Conservation (phyloP, 169 alveolate genomes). For the Hammondia hammondi region DNA sequence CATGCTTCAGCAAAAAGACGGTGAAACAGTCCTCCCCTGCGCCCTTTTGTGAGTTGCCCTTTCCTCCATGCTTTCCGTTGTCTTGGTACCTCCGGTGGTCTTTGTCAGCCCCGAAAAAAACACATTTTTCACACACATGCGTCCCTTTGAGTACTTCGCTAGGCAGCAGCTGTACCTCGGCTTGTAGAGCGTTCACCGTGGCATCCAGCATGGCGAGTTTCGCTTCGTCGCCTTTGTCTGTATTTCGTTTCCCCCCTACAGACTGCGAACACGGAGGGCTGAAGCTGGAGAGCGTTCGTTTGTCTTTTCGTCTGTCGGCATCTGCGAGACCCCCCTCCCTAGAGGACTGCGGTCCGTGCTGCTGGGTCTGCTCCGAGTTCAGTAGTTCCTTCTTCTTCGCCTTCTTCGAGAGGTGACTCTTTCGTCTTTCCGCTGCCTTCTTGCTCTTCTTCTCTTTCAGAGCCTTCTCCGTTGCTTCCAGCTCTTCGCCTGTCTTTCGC, state of each 20-base stretch:
- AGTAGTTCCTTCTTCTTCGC: neutral
- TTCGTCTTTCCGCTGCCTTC: neutral
- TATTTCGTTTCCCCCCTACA: neutral
- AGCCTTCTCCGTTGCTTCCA: neutral
- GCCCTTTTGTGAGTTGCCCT: too few relatives aligned
- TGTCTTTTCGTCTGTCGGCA: neutral
- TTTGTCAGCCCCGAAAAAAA: too few relatives aligned
- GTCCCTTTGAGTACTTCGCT: neutral
- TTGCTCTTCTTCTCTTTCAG: neutral
- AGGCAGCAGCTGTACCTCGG: neutral
- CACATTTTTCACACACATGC: neutral
- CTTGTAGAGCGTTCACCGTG: neutral
- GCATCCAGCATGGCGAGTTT: slow-evolving; percentile 24
- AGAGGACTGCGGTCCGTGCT: neutral
- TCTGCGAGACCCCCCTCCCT: neutral
- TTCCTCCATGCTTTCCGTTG: too few relatives aligned
- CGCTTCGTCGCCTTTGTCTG: neutral
- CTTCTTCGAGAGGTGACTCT: neutral
- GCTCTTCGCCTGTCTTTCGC: neutral
- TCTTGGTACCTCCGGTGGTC: too few relatives aligned
- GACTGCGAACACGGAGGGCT: neutral
- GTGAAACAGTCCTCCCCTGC: too few relatives aligned
- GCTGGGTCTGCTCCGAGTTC: neutral
- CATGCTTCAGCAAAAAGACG: too few relatives aligned
- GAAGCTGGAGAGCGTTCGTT: neutral